phyloP scores from a whole-genome alignment of 306 rosid species.

The Medicago ruthenica region DNA sequence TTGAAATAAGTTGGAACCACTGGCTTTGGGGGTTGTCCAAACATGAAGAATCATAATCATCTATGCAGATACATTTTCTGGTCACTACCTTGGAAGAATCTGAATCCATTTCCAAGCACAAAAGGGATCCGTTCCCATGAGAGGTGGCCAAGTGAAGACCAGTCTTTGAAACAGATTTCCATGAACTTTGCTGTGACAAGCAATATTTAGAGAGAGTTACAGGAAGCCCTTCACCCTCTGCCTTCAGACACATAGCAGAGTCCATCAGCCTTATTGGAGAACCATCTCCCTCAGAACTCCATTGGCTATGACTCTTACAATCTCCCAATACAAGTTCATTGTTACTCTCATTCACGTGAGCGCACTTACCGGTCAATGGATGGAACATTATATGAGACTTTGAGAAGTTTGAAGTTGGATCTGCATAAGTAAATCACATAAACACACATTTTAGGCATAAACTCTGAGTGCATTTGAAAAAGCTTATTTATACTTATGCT shows the following conservation, averaged over 20 bases:
- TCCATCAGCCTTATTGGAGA: constrained; percentile 41
- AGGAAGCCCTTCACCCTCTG: constrained; percentile 46
- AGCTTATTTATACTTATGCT: not conserved
- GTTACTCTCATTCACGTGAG: constrained; percentile 14
- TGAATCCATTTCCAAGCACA: constrained; percentile 45
- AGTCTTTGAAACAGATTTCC: constrained; percentile 42
- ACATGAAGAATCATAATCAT: constrained; percentile 48
- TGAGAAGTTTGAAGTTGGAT: constrained; percentile 50
- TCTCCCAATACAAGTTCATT: constrained; percentile 44
- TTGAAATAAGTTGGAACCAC: constrained; percentile 57
- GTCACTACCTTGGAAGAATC: constrained; percentile 42
- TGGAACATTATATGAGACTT: constrained; percentile 49
- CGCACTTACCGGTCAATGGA: constrained; percentile 49
- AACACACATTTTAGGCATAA: not conserved
- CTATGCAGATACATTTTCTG: constrained; percentile 52
- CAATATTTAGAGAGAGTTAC: constrained; percentile 43
- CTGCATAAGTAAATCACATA: constrained; percentile 33
- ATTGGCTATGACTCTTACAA: constrained; percentile 38
- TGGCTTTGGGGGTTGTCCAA: constrained; percentile 49
- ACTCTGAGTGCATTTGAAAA: not conserved
- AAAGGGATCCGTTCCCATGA: constrained; percentile 1
- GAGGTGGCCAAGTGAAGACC: constrained; percentile 59
- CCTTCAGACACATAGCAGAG: constrained; percentile 43
- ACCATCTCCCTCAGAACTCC: constrained; percentile 50
- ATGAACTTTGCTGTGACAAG: constrained; percentile 43